phyloP scores from a whole-genome alignment of 2,329 filamentous ascomycete genomes.

The Pseudopyricularia cyperi region DNA sequence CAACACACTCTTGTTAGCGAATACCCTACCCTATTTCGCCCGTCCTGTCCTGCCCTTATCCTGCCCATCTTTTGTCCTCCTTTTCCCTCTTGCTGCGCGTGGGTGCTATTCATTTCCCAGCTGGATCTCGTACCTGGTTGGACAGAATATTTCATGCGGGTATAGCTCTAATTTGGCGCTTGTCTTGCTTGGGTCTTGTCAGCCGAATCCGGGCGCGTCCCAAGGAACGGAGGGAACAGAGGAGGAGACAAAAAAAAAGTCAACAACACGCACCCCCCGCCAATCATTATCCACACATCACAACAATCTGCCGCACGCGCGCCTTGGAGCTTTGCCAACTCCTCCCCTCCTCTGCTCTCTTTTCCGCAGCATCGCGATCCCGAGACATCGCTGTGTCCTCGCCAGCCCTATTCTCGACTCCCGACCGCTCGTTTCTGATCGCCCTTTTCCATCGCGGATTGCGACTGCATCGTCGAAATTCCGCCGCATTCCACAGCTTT shows the following conservation, averaged over 20 bases:
- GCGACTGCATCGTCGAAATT: neutral
- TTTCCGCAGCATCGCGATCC: neutral
- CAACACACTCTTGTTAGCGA: neutral
- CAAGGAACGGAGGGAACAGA: neutral
- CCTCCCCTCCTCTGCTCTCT: neutral
- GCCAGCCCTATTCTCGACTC: no score
- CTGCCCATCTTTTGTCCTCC: no score
- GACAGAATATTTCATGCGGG: neutral
- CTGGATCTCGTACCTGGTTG: neutral
- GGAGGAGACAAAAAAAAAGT: neutral
- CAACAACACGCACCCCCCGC: neutral
- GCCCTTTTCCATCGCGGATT: neutral
- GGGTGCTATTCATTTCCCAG: neutral
- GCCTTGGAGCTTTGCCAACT: neutral
- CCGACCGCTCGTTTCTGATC: neutral
- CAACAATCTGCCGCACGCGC: neutral
- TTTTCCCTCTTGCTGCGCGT: no score
- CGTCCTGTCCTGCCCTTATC: no score
- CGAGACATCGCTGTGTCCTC: neutral
- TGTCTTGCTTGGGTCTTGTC: neutral
- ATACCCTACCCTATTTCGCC: no score
- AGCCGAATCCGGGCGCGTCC: neutral
- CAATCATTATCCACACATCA: neutral
- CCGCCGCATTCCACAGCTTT: neutral
- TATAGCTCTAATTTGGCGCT: neutral